Percentiles rank a stretch among this genome's conserved stretches.
Evolutionary conservation across 345 rosid species (phyloP).

Genomic region (Euclidium syriacum): DNA sequence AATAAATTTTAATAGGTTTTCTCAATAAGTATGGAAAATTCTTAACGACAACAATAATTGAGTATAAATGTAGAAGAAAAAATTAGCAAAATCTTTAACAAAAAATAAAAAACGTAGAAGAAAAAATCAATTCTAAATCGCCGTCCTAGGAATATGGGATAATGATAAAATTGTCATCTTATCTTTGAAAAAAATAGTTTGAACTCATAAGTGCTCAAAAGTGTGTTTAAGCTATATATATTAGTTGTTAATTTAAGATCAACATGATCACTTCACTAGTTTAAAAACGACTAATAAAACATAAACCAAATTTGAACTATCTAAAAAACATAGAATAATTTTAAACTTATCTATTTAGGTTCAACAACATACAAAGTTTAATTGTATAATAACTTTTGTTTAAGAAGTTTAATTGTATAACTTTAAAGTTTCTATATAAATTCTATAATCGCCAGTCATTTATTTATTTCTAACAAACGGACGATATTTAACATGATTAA

Average conservation of each 20-base stretch:
- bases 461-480: neutral
- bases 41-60: too few relatives aligned
- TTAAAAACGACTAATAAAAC: neutral
- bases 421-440: neutral
- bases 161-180: slow-evolving; percentile 3
- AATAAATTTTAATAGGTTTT: too few relatives aligned
- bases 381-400: too few relatives aligned
- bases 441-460: neutral
- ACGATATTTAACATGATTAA: neutral
- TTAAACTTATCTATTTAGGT: neutral
- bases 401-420: neutral
- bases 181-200: slow-evolving; percentile 3
- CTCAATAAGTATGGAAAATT: too few relatives aligned
- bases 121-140: slow-evolving; percentile 1
- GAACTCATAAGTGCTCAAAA: slow-evolving; percentile 9
- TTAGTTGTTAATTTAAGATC: slow-evolving; percentile 15
- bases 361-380: neutral
- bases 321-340: neutral
- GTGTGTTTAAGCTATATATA: neutral
- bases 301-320: neutral
- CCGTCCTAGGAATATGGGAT: slow-evolving; percentile 19
- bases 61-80: too few relatives aligned
- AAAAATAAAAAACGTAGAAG: too few relatives aligned
- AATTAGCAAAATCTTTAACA: neutral
- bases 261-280: slow-evolving; percentile 16